These are phyloP conservation scores for Tuber microsphaerosporum DNA, from an alignment of 495 filamentous ascomycete genomes.

Conservation along the genomic window DNA sequence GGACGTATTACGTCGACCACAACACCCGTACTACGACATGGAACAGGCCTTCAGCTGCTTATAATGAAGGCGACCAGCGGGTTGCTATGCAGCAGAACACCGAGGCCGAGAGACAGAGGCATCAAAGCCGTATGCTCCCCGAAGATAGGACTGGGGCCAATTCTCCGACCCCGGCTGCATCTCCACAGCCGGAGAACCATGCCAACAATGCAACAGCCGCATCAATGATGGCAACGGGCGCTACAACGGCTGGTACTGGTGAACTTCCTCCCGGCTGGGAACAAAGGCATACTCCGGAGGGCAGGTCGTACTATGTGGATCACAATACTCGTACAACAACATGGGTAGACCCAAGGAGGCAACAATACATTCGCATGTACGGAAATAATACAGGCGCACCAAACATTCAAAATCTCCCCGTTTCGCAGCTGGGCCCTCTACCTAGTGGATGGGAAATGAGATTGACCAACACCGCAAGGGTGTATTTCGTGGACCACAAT, in stretches of 20 bases:
- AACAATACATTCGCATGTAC: conserved; percentile 98
- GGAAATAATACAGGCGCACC: conserved; percentile 57
- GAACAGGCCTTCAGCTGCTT: conserved; percentile 75
- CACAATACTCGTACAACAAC: conserved; percentile 98
- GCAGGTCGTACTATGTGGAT: conserved; percentile 94
- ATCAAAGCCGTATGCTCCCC: conserved; percentile 90
- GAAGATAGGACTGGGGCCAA: conserved; percentile 92
- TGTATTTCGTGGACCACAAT: conserved; percentile 99
- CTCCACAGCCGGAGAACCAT: conserved; percentile 52
- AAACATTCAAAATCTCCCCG: conserved; percentile 93
- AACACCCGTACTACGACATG: conserved; percentile 96
- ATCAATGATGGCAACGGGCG: conserved; percentile 88
- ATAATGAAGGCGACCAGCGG: conserved; percentile 69
- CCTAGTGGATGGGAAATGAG: conserved; percentile 99
- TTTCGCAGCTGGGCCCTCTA: conserved; percentile 91
- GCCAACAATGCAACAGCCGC: conserved; percentile 54
- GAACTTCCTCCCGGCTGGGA: conserved; percentile 96
- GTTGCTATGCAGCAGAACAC: conserved; percentile 78
- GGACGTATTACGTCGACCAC: conserved; percentile 99
- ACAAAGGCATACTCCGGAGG: conserved; percentile 89
- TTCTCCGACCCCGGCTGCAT: conserved; percentile 70
- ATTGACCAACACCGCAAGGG: conserved; percentile 90
- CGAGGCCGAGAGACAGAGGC: conserved; percentile 79
- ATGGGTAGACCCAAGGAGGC: conserved; percentile 96
- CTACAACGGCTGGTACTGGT: conserved; percentile 87